Evolutionary conservation across 768 basidiomycete species (phyloP).

Genomic region (Hemileccinum impolitum): DNA sequence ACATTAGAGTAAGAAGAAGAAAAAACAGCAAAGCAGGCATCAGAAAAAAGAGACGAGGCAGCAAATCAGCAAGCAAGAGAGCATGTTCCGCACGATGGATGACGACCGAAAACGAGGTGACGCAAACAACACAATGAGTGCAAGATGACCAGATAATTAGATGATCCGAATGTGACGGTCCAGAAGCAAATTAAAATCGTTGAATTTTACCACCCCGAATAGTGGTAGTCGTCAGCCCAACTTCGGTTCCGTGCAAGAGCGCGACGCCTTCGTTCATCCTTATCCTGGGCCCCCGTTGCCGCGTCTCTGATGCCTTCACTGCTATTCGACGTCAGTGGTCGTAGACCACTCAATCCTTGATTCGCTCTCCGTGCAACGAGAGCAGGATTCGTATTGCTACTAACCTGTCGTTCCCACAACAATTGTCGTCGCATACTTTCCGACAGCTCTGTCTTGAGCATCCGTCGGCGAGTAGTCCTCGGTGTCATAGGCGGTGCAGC

Average conservation of each 20-base stretch:
- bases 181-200: slow-evolving; percentile 1
- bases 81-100: slow-evolving; percentile 18
- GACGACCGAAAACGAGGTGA: slow-evolving; percentile 16
- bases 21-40: slow-evolving; percentile 10
- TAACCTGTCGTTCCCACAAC: slow-evolving; percentile 76
- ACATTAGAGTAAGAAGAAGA: slow-evolving; percentile 14
- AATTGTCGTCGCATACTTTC: slow-evolving; percentile 80
- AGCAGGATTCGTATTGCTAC: slow-evolving; percentile 45
- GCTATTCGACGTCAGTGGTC: slow-evolving; percentile 34
- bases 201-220: slow-evolving; percentile 53
- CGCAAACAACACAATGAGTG: slow-evolving; percentile 15
- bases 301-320: slow-evolving; percentile 16
- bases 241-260: slow-evolving; percentile 61
- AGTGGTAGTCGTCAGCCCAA: slow-evolving; percentile 68
- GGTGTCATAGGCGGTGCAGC: slow-evolving; percentile 71
- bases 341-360: slow-evolving; percentile 28
- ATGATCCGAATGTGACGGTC: slow-evolving; percentile 16
- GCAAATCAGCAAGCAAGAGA: slow-evolving; percentile 16
- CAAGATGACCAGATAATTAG: slow-evolving; percentile 24
- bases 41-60: slow-evolving; percentile 8
- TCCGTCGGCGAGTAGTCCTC: slow-evolving; percentile 77
- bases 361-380: slow-evolving; percentile 31
- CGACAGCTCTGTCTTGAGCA: slow-evolving; percentile 82
- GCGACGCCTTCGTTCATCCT: slow-evolving; percentile 39
- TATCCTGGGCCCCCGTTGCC: slow-evolving; percentile 29